Conservation (phyloP, 2,329 filamentous ascomycete genomes). For the Lasiodiplodia citricola region DNA sequence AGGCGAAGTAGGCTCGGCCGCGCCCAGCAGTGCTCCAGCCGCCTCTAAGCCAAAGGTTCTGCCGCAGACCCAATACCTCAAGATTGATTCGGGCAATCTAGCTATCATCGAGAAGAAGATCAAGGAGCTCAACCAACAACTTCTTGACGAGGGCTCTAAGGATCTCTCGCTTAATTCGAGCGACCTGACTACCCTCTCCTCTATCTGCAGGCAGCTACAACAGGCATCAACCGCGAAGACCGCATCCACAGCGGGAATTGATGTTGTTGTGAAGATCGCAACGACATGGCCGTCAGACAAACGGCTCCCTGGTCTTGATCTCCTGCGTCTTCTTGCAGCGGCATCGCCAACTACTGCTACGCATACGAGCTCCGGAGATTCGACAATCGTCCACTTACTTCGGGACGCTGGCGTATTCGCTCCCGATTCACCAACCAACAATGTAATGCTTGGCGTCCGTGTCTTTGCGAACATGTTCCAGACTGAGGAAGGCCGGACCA, state of each 20-base stretch:
- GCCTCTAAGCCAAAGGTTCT: constrained; percentile 63
- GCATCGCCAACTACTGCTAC: constrained; percentile 69
- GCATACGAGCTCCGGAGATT: constrained; percentile 58
- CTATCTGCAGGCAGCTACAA: constrained; percentile 69
- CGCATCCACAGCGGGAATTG: constrained; percentile 55
- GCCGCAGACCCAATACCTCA: constrained; percentile 80
- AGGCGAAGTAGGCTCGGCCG: constrained; percentile 60
- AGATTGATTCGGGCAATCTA: constrained; percentile 74
- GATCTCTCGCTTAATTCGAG: constrained; percentile 74
- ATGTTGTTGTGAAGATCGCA: constrained; percentile 72
- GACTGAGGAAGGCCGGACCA: constrained; percentile 69
- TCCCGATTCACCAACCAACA: constrained; percentile 70
- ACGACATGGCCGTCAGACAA: constrained; percentile 81
- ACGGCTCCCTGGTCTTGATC: constrained; percentile 82
- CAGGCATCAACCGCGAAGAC: constrained; percentile 37
- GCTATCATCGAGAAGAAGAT: constrained; percentile 78
- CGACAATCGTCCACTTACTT: constrained; percentile 66
- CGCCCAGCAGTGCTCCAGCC: constrained; percentile 40
- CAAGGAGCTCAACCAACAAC: constrained; percentile 72
- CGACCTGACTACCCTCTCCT: constrained; percentile 68
- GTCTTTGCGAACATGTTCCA: constrained; percentile 84
- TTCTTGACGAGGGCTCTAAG: constrained; percentile 74
- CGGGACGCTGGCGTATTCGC: constrained; percentile 64
- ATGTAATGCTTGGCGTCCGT: constrained; percentile 84
- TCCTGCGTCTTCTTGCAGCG: constrained; percentile 81